phyloP scores from a whole-genome alignment of 441 rosid genomes.

The Omphalea diandra region DNA sequence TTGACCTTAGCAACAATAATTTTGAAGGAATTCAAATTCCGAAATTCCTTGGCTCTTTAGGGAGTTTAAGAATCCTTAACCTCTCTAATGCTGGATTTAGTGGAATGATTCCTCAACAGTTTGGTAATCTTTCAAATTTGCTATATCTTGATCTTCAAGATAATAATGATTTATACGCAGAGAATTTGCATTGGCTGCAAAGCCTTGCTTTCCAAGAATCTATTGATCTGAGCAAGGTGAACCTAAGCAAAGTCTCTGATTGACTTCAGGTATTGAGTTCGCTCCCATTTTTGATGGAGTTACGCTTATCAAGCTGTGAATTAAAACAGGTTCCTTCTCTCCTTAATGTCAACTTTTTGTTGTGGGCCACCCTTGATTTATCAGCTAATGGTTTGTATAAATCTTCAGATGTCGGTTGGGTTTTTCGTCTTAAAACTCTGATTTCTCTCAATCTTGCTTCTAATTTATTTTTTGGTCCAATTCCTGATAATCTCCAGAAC shows the following conservation, averaged over 20 bases:
- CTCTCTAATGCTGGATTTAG: constrained; percentile 9
- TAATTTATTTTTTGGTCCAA: no score
- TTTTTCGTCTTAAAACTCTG: no score
- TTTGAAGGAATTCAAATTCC: constrained; percentile 4
- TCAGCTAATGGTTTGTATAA: neutral
- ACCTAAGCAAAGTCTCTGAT: neutral
- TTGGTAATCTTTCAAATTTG: no score
- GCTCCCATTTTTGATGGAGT: constrained; percentile 7
- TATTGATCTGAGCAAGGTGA: no score
- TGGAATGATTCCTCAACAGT: constrained; percentile 10
- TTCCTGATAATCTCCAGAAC: no score
- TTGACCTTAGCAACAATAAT: constrained; percentile 6
- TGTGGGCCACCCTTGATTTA: neutral
- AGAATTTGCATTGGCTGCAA: no score
- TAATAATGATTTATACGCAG: neutral
- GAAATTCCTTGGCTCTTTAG: constrained; percentile 9
- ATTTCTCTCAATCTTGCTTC: no score
- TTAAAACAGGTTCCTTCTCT: neutral
- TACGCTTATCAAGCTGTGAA: constrained; percentile 10
- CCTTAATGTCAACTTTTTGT: neutral
- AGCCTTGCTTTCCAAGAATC: no score
- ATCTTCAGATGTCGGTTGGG: constrained; percentile 4
- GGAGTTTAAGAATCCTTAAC: neutral
- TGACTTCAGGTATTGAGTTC: constrained; percentile 6
- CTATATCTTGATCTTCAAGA: no score